Percentiles rank a stretch among this genome's conserved stretches.
phyloP scores from a whole-genome alignment of 176 grass and related monocot genomes.

The Triticum turgidum region DNA sequence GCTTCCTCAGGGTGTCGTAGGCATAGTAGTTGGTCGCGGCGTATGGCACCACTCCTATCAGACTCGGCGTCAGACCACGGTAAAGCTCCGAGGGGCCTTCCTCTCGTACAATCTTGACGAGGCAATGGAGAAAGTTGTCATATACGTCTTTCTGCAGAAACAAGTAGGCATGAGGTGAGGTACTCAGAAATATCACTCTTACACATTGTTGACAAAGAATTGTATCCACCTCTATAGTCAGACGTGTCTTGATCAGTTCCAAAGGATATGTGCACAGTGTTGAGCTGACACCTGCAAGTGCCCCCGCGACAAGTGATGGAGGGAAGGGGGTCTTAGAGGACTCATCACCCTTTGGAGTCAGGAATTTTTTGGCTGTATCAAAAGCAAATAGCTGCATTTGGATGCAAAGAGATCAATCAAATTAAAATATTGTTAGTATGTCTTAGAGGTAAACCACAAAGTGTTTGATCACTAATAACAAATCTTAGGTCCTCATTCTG shows the following conservation, averaged over 20 bases:
- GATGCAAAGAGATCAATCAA: not conserved
- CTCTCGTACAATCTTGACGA: slow-evolving; percentile 85
- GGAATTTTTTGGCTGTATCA: slow-evolving; percentile 95
- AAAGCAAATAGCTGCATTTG: slow-evolving; percentile 86
- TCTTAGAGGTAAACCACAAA: not conserved
- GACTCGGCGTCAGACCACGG: slow-evolving; percentile 81
- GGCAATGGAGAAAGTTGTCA: slow-evolving; percentile 82
- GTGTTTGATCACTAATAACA: not conserved
- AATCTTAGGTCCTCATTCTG: not conserved
- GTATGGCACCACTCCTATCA: slow-evolving; percentile 94
- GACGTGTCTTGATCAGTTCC: slow-evolving; percentile 90
- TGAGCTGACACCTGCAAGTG: slow-evolving; percentile 95
- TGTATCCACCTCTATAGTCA: slow-evolving; percentile 82
- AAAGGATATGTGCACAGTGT: slow-evolving; percentile 96
- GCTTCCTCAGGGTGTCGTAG: slow-evolving; percentile 87
- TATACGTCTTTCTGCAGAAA: slow-evolving; percentile 84
- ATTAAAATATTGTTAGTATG: not conserved
- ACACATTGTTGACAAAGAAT: not conserved
- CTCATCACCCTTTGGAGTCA: slow-evolving; percentile 70
- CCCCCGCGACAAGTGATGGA: slow-evolving; percentile 78
- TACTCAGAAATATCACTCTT: not conserved
- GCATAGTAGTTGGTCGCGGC: slow-evolving; percentile 88
- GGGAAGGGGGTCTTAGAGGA: slow-evolving; percentile 60
- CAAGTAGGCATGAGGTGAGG: slow-evolving; percentile 15
- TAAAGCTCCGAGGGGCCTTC: slow-evolving; percentile 90